phyloP scores from a whole-genome alignment of 371 early-diverging fungal species.

The Basidiobolus meristosporus region DNA sequence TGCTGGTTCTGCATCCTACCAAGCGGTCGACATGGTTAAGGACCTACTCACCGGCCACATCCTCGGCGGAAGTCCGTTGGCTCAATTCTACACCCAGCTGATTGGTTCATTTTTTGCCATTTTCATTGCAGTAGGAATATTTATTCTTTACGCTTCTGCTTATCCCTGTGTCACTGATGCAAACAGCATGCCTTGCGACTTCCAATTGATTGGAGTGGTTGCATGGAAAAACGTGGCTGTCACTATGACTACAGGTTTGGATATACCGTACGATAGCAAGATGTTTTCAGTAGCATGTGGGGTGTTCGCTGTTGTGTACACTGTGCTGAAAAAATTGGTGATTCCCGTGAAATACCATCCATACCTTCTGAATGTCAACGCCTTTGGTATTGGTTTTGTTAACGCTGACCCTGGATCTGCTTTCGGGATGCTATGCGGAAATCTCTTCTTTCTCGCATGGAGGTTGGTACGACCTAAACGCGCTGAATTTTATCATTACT shows the following conservation, averaged over 20 bases:
- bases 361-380: constrained; percentile 34
- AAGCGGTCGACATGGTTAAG: constrained; percentile 45
- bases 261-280: constrained; percentile 6
- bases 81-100: constrained; percentile 40
- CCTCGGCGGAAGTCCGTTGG: constrained; percentile 38
- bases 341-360: constrained; percentile 25
- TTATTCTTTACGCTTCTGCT: constrained; percentile 34
- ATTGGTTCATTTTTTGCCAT: constrained; percentile 41
- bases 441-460: constrained; percentile 29
- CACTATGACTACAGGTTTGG: constrained; percentile 23
- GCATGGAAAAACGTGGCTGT: constrained; percentile 40
- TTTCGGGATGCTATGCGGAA: constrained; percentile 40
- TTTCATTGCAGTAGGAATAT: constrained; percentile 30
- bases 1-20: constrained; percentile 30
- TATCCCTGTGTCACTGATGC: constrained; percentile 29
- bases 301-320: constrained; percentile 23
- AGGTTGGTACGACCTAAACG: constrained; percentile 9
- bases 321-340: constrained; percentile 17
- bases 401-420: constrained; percentile 31
- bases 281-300: constrained; percentile 17
- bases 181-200: constrained; percentile 17
- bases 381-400: constrained; percentile 50
- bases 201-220: constrained; percentile 28
- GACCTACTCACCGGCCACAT: constrained; percentile 45
- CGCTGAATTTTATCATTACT: constrained; percentile 26